These are phyloP conservation scores for Pythium utonaiense DNA, from an alignment of 352 stramenopile genomes.

Conservation along the genomic window DNA sequence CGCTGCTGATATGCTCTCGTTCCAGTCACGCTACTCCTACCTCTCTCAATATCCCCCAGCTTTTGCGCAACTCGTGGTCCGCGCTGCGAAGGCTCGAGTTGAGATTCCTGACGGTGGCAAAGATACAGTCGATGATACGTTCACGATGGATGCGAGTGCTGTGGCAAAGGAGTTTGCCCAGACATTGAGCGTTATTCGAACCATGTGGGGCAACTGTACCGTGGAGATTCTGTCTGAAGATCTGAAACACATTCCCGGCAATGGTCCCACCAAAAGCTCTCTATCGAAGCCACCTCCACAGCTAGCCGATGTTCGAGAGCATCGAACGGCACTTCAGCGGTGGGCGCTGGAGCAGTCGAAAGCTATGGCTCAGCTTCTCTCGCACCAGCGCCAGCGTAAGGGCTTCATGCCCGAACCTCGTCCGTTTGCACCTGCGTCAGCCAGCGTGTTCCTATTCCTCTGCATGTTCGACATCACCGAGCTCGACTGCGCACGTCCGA, in stretches of 20 bases:
- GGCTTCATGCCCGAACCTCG: not conserved
- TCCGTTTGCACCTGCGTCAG: constrained; percentile 12
- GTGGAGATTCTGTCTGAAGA: not conserved
- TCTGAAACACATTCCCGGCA: not conserved
- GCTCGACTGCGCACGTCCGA: constrained; percentile 19
- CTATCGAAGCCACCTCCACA: not conserved
- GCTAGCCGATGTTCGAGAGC: not conserved
- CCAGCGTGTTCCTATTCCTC: constrained; percentile 48
- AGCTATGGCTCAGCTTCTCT: not conserved
- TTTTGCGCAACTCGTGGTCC: constrained; percentile 52
- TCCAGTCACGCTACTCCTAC: constrained; percentile 34
- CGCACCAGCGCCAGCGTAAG: not conserved
- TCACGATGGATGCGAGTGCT: not conserved
- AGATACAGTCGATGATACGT: not conserved
- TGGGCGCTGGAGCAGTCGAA: constrained; percentile 1
- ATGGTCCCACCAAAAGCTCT: not conserved
- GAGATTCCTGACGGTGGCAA: not conserved
- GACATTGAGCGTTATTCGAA: not conserved
- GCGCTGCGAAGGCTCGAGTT: constrained; percentile 28
- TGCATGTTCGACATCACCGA: constrained; percentile 46
- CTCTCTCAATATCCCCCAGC: constrained; percentile 37
- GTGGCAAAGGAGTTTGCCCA: constrained; percentile 5
- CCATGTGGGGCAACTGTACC: not conserved
- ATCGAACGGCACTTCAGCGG: not conserved
- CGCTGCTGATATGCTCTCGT: constrained; percentile 31